Conservation (phyloP, 257 asterid species). For the Salvia rosmarinus region DNA sequence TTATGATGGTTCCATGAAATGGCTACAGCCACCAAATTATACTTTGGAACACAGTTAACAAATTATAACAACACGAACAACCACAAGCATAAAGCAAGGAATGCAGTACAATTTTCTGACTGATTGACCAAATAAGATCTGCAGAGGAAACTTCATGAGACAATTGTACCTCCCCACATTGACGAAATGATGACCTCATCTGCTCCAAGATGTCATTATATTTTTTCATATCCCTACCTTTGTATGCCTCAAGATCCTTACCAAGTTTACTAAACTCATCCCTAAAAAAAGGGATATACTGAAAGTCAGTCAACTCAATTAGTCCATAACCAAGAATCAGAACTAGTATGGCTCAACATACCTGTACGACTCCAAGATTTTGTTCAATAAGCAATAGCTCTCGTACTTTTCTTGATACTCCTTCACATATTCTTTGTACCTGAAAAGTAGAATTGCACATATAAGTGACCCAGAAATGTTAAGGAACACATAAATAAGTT, state of each 20-base stretch:
- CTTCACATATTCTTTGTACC: conserved; percentile 81
- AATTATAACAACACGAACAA: background rate
- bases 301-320: conserved; percentile 36
- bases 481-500: conserved; percentile 24
- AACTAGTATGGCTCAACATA: conserved; percentile 40
- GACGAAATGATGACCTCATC: conserved; percentile 69
- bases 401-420: conserved; percentile 88
- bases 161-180: conserved; percentile 70
- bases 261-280: conserved; percentile 69
- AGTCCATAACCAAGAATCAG: conserved; percentile 28
- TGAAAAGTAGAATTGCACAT: conserved; percentile 34
- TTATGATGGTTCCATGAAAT: background rate
- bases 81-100: conserved; percentile 1
- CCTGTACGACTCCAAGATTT: conserved; percentile 78
- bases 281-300: conserved; percentile 44
- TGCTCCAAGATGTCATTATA: conserved; percentile 59
- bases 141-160: conserved; percentile 22
- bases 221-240: conserved; percentile 67
- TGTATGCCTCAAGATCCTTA: conserved; percentile 68
- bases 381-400: conserved; percentile 64
- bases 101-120: background rate
- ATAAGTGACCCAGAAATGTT: conserved; percentile 29
- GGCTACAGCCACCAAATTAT: conserved; percentile 12
- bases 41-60: background rate
- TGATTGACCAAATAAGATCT: conserved; percentile 6